Evolutionary conservation across 768 basidiomycete genomes (phyloP).

Genomic region (Termitomyces sp.): DNA sequence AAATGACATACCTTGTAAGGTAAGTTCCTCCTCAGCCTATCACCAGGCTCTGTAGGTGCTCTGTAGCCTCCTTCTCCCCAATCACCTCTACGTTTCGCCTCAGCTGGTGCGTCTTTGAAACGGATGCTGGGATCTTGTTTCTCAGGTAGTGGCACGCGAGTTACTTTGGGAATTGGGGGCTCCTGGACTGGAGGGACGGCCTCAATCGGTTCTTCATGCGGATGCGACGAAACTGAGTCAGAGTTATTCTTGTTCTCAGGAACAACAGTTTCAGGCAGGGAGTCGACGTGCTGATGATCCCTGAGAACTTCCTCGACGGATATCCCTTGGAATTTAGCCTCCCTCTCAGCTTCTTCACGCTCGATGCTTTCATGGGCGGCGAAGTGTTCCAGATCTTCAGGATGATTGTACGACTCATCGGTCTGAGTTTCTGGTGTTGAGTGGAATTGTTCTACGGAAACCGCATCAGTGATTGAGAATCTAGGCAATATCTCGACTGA

Average conservation of each 20-base stretch:
- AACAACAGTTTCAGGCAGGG: constrained; percentile 6
- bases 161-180: constrained; percentile 40
- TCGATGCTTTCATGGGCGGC: constrained; percentile 85
- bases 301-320: constrained; percentile 63
- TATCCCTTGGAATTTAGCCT: constrained; percentile 82
- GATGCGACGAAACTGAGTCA: constrained; percentile 18
- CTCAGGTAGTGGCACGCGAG: constrained; percentile 57
- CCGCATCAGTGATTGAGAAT: neutral
- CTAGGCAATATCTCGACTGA: constrained; percentile 16
- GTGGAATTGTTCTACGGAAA: constrained; percentile 76
- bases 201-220: constrained; percentile 30
- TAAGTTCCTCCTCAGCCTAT: constrained; percentile 77
- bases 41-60: constrained; percentile 63
- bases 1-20: constrained; percentile 74
- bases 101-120: constrained; percentile 50
- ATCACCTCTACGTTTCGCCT: constrained; percentile 50
- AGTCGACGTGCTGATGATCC: constrained; percentile 36
- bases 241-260: constrained; percentile 4
- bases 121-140: constrained; percentile 63
- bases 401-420: constrained; percentile 89
- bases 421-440: constrained; percentile 97
- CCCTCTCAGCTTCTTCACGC: constrained; percentile 72
- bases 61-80: constrained; percentile 76
- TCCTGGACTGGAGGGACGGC: constrained; percentile 19
- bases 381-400: constrained; percentile 93